Conservation (phyloP, 768 basidiomycete genomes). For the Lyophyllum atratum region DNA sequence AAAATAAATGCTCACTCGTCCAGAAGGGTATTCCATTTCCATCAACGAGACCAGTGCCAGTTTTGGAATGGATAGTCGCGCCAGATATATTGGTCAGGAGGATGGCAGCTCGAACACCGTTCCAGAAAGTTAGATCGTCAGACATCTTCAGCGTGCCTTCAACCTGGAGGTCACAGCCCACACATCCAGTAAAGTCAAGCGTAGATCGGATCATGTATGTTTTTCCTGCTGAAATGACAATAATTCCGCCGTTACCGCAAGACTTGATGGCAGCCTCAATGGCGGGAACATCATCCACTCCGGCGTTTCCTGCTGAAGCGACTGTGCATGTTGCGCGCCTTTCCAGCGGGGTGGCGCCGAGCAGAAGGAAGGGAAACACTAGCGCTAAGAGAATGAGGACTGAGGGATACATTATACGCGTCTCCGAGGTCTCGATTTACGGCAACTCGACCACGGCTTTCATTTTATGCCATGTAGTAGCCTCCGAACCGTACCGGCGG, state of each 20-base stretch:
- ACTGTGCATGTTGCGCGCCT: conserved; percentile 31
- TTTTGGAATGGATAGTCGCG: conserved; percentile 27
- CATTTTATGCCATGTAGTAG: not conserved
- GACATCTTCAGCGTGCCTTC: conserved; percentile 32
- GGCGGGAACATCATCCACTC: conserved; percentile 31
- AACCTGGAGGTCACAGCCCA: conserved; percentile 28
- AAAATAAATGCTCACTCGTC: conserved; percentile 15
- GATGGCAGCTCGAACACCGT: conserved; percentile 25
- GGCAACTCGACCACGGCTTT: not conserved
- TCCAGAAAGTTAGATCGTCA: conserved; percentile 27
- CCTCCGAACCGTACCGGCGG: not conserved
- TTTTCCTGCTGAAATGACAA: conserved; percentile 28
- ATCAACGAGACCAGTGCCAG: conserved; percentile 29
- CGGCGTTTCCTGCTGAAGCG: conserved; percentile 22
- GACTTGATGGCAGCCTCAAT: conserved; percentile 29
- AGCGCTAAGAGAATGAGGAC: conserved; percentile 5
- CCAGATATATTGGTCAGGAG: conserved; percentile 24
- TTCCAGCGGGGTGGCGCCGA: conserved; percentile 10
- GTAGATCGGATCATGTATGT: conserved; percentile 27
- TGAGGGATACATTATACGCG: not conserved
- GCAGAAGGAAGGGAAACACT: not conserved
- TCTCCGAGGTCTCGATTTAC: not conserved
- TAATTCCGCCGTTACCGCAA: conserved; percentile 32
- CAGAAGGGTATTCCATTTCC: conserved; percentile 33
- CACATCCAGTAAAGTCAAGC: conserved; percentile 29